Base-by-base conservation (phyloP, 179 eudicot species). In the Silene vulgaris region DNA sequence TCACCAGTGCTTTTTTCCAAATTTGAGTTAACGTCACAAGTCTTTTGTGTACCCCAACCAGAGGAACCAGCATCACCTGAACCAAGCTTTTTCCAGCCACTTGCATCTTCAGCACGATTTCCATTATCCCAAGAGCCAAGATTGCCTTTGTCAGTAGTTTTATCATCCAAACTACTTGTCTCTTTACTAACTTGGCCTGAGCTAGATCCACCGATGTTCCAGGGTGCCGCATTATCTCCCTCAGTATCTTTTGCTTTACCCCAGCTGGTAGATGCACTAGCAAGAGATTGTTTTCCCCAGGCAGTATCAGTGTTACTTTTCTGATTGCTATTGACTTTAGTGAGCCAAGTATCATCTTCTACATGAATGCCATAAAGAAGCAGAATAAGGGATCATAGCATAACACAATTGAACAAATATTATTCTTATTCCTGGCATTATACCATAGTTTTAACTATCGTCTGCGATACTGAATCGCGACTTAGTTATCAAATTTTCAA, bases 301-400 rank as follows among this genome's bases (percentile, higher is more conserved):
- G 81, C 85, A 12, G 85, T 81, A 80, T 16, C 69, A 62, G 77
- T 75, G 59, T 77, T 82, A 74, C 65, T 74, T 26, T 61, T 83
- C 63, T 76, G 75, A 32, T 56, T 76, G 52, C 75, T 50, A 28
- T 81, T 73, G 13, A 70, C 83, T 85, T 88, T 86, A 76, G 80
- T 83, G 59, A 81, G 83, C 92, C 92, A 90, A 73, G 79, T 80
- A 82, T 75, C 73, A 62, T 73, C 90, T 74, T 72, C 88, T 71
- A 72, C 84, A 77, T 65, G 80, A 73, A 69, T 45, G 71, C 37
- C 45, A 40, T n/a, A 52, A 45, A 19, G 16, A 43, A 40, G 32
- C 61, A 21, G 5, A 2, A 30, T 62, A 62, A 75, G 64, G n/a
- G 5, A 29, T 5, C 9, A 29, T 17, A 4, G n/a, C 62, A 29